Evolutionary conservation across 169 alveolate species (phyloP).

Genomic region (Eimeria sp.): DNA sequence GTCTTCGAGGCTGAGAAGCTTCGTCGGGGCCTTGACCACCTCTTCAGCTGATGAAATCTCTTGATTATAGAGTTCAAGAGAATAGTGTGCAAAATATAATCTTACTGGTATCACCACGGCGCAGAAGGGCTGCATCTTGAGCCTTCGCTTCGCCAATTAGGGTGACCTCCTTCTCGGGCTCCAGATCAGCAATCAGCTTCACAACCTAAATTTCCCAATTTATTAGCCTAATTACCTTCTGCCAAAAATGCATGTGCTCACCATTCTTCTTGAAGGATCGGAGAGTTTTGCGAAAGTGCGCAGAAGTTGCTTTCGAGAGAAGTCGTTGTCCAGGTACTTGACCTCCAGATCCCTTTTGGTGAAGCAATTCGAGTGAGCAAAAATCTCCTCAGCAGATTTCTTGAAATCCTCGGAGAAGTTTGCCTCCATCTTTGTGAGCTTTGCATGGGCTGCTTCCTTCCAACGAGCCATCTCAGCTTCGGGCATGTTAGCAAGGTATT

Average conservation of each 20-base stretch:
- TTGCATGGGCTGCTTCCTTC: slow-evolving; percentile 80
- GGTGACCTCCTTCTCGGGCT: slow-evolving; percentile 75
- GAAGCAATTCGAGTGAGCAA: slow-evolving; percentile 78
- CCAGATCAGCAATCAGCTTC: slow-evolving; percentile 74
- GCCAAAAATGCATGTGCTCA: not conserved
- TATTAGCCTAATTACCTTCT: not conserved
- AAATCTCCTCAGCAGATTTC: slow-evolving; percentile 74
- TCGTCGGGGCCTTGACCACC: slow-evolving; percentile 44
- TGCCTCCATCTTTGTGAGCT: slow-evolving; percentile 57
- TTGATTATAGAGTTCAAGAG: not conserved
- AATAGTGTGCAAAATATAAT: not conserved
- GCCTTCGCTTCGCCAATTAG: slow-evolving; percentile 72
- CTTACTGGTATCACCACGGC: slow-evolving; percentile 15
- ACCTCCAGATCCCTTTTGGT: slow-evolving; percentile 60
- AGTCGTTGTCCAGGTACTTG: slow-evolving; percentile 61
- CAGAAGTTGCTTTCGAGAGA: slow-evolving; percentile 62
- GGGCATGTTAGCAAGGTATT: slow-evolving; percentile 61
- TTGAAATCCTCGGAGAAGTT: slow-evolving; percentile 77
- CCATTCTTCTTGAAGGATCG: slow-evolving; percentile 77
- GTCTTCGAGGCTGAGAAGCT: slow-evolving; percentile 71
- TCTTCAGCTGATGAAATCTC: not conserved
- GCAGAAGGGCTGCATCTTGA: slow-evolving; percentile 56
- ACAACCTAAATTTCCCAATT: slow-evolving; percentile 34
- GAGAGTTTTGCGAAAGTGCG: slow-evolving; percentile 75
- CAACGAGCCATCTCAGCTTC: slow-evolving; percentile 80